Evolutionary conservation across 306 rosid species (phyloP).

Genomic region (Vachellia collinsii): DNA sequence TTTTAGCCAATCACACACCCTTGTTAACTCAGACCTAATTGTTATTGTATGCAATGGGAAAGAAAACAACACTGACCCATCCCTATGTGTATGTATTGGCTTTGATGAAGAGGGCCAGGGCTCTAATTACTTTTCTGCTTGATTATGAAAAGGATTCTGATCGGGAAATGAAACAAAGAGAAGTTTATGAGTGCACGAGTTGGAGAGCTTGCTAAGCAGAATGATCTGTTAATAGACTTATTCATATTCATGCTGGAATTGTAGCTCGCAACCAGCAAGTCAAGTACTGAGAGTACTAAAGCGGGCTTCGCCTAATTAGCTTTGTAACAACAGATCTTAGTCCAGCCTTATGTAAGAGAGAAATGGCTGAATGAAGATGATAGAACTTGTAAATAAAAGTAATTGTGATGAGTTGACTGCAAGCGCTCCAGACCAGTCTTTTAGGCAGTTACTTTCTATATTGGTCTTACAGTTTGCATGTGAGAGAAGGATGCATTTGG

Average conservation of each 20-base stretch:
- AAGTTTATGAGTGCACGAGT: slow-evolving; percentile 1
- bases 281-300: not conserved
- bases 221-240: too few species aligned
- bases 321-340: not conserved
- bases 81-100: not conserved
- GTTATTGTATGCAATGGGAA: not conserved
- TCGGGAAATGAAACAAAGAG: not conserved
- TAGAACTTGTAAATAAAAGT: not conserved
- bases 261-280: not conserved
- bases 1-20: not conserved
- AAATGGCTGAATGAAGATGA: slow-evolving; percentile 16
- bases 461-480: not conserved
- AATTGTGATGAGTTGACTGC: not conserved
- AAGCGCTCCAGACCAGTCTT: not conserved
- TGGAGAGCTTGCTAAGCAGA: slow-evolving; percentile 8
- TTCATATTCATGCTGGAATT: not conserved
- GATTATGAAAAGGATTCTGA: not conserved
- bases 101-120: not conserved
- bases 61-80: not conserved
- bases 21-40: not conserved
- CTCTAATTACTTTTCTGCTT: slow-evolving; percentile 15
- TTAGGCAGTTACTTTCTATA: not conserved
- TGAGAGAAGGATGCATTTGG: slow-evolving; percentile 9
- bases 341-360: slow-evolving; percentile 12
- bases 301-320: not conserved